phyloP scores from a whole-genome alignment of 805 yeast species.

The Debaryomyces maramus region DNA sequence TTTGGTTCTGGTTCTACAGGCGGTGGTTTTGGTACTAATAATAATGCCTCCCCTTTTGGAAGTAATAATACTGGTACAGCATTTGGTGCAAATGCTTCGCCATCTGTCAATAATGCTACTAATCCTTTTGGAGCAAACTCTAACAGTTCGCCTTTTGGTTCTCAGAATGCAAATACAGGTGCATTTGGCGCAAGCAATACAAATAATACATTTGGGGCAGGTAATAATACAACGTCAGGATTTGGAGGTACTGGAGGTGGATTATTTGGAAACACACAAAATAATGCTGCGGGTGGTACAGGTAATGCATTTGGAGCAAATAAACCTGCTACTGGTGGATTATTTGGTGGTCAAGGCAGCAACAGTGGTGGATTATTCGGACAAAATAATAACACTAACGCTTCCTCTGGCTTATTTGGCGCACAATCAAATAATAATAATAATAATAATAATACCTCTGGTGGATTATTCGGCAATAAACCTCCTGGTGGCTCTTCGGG shows the following conservation, averaged over 20 bases:
- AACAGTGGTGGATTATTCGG: slow-evolving; percentile 22
- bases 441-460: slow-evolving; percentile 9
- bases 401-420: slow-evolving; percentile 14
- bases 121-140: slow-evolving; percentile 17
- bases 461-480: slow-evolving; percentile 17
- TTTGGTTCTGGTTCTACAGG: slow-evolving; percentile 34
- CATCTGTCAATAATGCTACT: slow-evolving; percentile 7
- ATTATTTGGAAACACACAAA: slow-evolving; percentile 17
- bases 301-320: slow-evolving; percentile 22
- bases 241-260: slow-evolving; percentile 16
- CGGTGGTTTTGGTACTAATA: slow-evolving; percentile 21
- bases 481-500: slow-evolving; percentile 27
- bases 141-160: slow-evolving; percentile 35
- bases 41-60: slow-evolving; percentile 29
- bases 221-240: slow-evolving; percentile 16
- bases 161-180: slow-evolving; percentile 11
- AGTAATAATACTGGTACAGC: slow-evolving; percentile 19
- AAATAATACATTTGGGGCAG: slow-evolving; percentile 37
- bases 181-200: slow-evolving; percentile 11
- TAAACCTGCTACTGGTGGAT: slow-evolving; percentile 27
- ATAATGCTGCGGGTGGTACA: slow-evolving; percentile 17
- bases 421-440: slow-evolving; percentile 3
- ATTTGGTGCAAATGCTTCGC: slow-evolving; percentile 15
- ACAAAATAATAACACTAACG: slow-evolving; percentile 13
- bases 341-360: slow-evolving; percentile 25